Evolutionary conservation across 192 early-diverging fungal genomes (phyloP).

Genomic region (Fimicolochytrium jonesii): DNA sequence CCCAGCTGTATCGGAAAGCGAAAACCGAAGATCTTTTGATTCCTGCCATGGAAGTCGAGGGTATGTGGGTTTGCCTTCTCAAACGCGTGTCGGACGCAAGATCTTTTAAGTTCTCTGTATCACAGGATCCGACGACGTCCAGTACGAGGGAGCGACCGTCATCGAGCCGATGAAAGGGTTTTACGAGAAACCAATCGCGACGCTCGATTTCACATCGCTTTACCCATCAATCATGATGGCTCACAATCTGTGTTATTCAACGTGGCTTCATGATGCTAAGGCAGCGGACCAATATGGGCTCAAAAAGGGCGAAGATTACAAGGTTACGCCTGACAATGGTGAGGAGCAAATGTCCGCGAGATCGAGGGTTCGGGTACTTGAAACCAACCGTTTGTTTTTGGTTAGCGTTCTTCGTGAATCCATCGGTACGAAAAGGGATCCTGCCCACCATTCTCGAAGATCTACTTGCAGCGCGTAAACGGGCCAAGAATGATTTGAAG

Average conservation of each 20-base stretch:
- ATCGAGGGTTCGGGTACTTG: background rate
- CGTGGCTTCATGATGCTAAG: conserved; percentile 65
- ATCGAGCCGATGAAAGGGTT: conserved; percentile 93
- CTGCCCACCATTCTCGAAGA: conserved; percentile 85
- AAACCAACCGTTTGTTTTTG: background rate
- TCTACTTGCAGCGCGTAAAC: conserved; percentile 85
- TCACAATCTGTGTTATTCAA: conserved; percentile 97
- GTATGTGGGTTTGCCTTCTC: conserved; percentile 21
- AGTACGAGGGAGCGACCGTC: conserved; percentile 93
- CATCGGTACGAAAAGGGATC: conserved; percentile 69
- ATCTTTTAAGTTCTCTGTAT: background rate
- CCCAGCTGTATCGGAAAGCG: conserved; percentile 89
- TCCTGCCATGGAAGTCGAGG: conserved; percentile 78
- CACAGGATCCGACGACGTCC: conserved; percentile 69
- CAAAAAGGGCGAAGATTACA: conserved; percentile 77
- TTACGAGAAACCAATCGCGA: conserved; percentile 94
- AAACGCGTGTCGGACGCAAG: background rate
- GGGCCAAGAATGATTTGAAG: conserved; percentile 89
- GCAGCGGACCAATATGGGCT: conserved; percentile 37
- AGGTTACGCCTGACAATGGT: conserved; percentile 84
- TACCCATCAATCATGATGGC: conserved; percentile 99
- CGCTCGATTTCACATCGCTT: conserved; percentile 95
- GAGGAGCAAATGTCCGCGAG: conserved; percentile 3
- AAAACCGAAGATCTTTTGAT: conserved; percentile 78
- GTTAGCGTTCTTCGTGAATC: conserved; percentile 75